Evolutionary conservation across 1,284 basidiomycete species (phyloP).

Genomic region (Pascua sp.): DNA sequence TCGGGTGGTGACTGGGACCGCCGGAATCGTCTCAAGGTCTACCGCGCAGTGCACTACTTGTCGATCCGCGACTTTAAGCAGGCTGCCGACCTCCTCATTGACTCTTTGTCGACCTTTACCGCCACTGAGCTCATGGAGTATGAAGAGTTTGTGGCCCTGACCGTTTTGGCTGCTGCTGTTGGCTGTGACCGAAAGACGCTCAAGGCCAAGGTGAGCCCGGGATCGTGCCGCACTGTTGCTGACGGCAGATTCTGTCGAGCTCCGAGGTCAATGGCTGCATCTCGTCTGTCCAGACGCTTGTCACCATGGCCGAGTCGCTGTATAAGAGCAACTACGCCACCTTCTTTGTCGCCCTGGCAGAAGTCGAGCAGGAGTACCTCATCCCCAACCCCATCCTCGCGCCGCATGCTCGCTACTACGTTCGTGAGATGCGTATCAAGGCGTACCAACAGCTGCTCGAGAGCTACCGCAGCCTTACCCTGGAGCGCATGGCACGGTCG

Average conservation of each 20-base stretch:
- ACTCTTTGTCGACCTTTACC: conserved; percentile 90
- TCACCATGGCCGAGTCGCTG: conserved; percentile 57
- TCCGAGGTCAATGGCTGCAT: conserved; percentile 55
- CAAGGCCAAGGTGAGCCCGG: conserved; percentile 77
- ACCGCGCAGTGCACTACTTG: conserved; percentile 79
- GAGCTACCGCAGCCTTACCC: conserved; percentile 82
- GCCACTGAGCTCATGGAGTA: conserved; percentile 86
- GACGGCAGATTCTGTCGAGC: conserved; percentile 53
- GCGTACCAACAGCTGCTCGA: conserved; percentile 91
- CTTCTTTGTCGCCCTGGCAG: conserved; percentile 86
- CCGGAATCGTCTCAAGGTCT: conserved; percentile 92
- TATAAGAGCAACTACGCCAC: conserved; percentile 93
- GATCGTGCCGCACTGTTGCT: background rate
- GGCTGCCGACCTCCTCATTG: conserved; percentile 72
- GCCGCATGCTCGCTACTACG: conserved; percentile 84
- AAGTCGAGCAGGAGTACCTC: conserved; percentile 81
- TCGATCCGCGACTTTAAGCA: conserved; percentile 75
- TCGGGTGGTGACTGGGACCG: conserved; percentile 98
- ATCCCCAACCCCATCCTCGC: conserved; percentile 79
- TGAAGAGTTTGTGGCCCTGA: conserved; percentile 84
- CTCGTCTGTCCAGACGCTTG: conserved; percentile 53
- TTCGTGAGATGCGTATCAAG: conserved; percentile 94
- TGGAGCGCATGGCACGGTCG: conserved; percentile 78
- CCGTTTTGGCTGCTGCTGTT: conserved; percentile 75
- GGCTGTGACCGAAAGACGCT: conserved; percentile 78